phyloP scores from a whole-genome alignment of 805 yeast genomes.

The Ogataea neopini region DNA sequence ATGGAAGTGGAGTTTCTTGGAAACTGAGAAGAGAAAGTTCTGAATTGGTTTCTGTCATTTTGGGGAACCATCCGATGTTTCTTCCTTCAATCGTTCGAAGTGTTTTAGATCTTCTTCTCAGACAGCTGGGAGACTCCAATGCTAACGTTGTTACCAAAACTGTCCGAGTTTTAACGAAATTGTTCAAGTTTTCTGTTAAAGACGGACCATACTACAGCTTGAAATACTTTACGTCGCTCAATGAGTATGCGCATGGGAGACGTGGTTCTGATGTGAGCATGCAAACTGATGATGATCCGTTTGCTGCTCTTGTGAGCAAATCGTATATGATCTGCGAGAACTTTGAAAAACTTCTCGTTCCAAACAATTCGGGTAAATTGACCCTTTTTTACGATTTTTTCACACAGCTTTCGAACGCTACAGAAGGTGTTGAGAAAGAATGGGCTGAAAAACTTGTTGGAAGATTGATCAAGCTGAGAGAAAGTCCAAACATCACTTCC shows the following conservation, averaged over 20 bases:
- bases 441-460: constrained; percentile 23
- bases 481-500: constrained; percentile 27
- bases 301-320: constrained; percentile 15
- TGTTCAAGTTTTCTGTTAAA: constrained; percentile 37
- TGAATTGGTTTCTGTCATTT: constrained; percentile 40
- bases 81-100: constrained; percentile 37
- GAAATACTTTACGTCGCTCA: constrained; percentile 27
- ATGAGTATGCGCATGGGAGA: constrained; percentile 24
- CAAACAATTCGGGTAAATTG: constrained; percentile 18
- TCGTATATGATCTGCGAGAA: constrained; percentile 20
- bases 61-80: constrained; percentile 39
- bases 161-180: constrained; percentile 43
- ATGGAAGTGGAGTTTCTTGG: constrained; percentile 51
- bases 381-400: constrained; percentile 28
- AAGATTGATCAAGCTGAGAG: constrained; percentile 22
- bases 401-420: constrained; percentile 28
- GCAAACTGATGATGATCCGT: constrained; percentile 34
- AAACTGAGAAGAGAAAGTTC: constrained; percentile 58
- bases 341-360: constrained; percentile 18
- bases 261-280: constrained; percentile 44
- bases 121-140: constrained; percentile 44
- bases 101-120: constrained; percentile 36
- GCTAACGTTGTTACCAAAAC: constrained; percentile 53
- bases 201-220: constrained; percentile 36
- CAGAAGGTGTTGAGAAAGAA: constrained; percentile 27